phyloP scores from a whole-genome alignment of 306 rosid species.

The Ziziphus jujuba region DNA sequence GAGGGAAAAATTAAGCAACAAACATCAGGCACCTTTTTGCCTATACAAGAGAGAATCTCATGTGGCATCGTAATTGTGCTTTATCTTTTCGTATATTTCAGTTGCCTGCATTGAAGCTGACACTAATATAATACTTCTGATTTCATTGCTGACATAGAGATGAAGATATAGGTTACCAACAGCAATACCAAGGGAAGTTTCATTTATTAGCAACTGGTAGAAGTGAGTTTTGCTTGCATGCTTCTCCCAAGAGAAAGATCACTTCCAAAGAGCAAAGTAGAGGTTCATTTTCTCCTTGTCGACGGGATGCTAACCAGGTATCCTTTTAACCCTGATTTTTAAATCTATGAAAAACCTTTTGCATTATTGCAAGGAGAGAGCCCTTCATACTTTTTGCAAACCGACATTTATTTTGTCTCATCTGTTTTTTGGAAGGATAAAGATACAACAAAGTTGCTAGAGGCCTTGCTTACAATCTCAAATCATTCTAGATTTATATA shows the following conservation, averaged over 20 bases:
- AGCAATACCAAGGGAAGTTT: slow-evolving; percentile 58
- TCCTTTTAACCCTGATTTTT: not conserved
- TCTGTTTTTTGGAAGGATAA: too few species aligned
- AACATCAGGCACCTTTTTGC: slow-evolving; percentile 54
- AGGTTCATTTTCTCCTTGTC: slow-evolving; percentile 74
- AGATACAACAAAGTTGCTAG: too few species aligned
- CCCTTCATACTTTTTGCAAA: too few species aligned
- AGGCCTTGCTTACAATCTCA: not conserved
- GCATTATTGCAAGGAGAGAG: not conserved
- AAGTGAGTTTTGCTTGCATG: slow-evolving; percentile 64
- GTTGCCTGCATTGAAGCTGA: slow-evolving; percentile 1
- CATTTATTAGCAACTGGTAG: slow-evolving; percentile 47
- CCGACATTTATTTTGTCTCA: too few species aligned
- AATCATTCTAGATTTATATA: not conserved
- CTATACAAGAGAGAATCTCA: slow-evolving; percentile 60
- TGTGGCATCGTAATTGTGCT: slow-evolving; percentile 49
- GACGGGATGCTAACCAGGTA: slow-evolving; percentile 78
- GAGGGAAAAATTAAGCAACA: slow-evolving; percentile 44
- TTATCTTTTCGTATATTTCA: slow-evolving; percentile 18
- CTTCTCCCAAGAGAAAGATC: slow-evolving; percentile 60
- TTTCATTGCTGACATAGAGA: slow-evolving; percentile 42
- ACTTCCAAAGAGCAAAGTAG: slow-evolving; percentile 57
- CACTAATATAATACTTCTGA: slow-evolving; percentile 14
- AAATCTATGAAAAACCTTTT: not conserved
- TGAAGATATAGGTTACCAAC: slow-evolving; percentile 36